Base-by-base conservation (phyloP, 768 basidiomycete genomes). In the Leccinum imitatum region DNA sequence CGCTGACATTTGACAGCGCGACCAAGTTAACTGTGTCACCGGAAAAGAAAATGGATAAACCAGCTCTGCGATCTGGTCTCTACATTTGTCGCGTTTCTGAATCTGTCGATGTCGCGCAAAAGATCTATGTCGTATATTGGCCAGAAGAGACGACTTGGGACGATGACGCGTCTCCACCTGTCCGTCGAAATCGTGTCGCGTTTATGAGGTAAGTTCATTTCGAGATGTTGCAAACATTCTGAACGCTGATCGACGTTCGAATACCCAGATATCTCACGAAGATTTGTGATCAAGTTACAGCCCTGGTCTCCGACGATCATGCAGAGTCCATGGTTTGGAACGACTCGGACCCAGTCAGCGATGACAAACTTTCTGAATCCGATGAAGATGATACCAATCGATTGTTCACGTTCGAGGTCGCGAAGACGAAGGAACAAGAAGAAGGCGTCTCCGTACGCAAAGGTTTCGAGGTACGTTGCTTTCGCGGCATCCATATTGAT, bases 71-170 rank as follows among this genome's bases (percentile, higher is more conserved):
- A 10, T 81, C 85, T 15, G 85, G 84, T 15, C 63, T 86, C 6
- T 86, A 86, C 58, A 61, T 80, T 35, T 71, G 77, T 33, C 71
- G 70, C 17, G 25, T 62, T 59, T n/a, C 31, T 25, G 21, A 51
- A 19, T 21, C 46, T 53, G 61, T 60, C 3, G 25, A 33, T 0
- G 60, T 48, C 6, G 27, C 9, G 0, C 65, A 74, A 30, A 63
- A 67, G 19, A 57, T 80, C 5, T 83, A 80, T 59, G 77, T 83
- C 7, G 65, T 86, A 5, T 87, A 83, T 60, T 87, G 85, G 86
- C 86, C 86, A 0, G 83, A 87, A 61, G 78, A 82, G 14, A 74
- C 72, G 1, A 85, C 85, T 0, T 87, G 86, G 86, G 66, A 80
- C 46, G 84, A 86, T 62, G 67, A 75, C 37, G 79, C 84, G 0